These are phyloP conservation scores for Biscutella laevigata DNA, from an alignment of 441 rosid species.

Conservation along the genomic window DNA sequence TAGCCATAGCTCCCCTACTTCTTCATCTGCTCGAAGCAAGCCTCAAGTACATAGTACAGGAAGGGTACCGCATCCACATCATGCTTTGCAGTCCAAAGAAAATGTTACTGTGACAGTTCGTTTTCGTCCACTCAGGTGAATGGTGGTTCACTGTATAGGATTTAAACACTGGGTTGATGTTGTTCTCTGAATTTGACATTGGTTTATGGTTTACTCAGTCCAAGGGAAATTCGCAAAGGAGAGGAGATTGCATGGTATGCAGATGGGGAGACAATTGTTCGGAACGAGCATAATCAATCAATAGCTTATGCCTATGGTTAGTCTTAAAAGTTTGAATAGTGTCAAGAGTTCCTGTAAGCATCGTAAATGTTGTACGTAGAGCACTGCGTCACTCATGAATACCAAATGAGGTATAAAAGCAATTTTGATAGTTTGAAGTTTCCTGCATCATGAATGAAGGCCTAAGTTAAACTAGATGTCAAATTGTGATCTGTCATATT, in stretches of 20 bases:
- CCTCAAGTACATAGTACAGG: slow-evolving; percentile 36
- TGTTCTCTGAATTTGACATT: slow-evolving; percentile 18
- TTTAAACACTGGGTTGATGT: background rate
- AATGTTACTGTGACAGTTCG: slow-evolving; percentile 93
- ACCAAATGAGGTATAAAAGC: background rate
- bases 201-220: slow-evolving; percentile 40
- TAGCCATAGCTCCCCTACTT: slow-evolving; percentile 78
- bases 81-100: slow-evolving; percentile 60
- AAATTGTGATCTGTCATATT: background rate
- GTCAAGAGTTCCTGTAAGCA: slow-evolving; percentile 6
- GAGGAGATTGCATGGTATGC: slow-evolving; percentile 99
- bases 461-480: background rate
- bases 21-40: slow-evolving; percentile 70
- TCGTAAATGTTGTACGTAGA: background rate
- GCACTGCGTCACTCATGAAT: background rate
- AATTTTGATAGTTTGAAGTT: background rate
- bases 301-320: slow-evolving; percentile 93
- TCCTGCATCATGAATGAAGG: background rate
- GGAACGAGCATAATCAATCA: slow-evolving; percentile 70
- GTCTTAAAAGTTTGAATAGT: slow-evolving; percentile 12
- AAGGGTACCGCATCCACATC: background rate
- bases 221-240: slow-evolving; percentile 83
- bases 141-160: slow-evolving; percentile 1
- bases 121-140: slow-evolving; percentile 88
- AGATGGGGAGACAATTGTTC: slow-evolving; percentile 82